Base-by-base conservation (phyloP, 176 grass and related monocot genomes). In the Triticum urartu region DNA sequence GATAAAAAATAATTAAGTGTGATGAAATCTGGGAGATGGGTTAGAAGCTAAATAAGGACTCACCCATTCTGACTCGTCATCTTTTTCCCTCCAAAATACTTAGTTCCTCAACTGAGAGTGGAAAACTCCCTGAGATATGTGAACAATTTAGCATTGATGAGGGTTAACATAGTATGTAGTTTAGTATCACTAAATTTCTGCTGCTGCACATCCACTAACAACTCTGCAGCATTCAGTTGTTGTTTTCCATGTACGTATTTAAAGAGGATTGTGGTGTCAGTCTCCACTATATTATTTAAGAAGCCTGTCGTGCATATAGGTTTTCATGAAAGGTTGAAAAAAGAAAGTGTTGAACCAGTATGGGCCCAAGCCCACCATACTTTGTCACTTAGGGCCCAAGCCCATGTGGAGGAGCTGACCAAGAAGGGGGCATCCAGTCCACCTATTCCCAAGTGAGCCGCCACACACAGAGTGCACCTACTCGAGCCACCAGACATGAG, bases 21-120 rank as follows among this genome's bases (percentile, higher is more conserved):
- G 11, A 48, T 48, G 45, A 48, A 48, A 48, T 48, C 11, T 14
- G 12, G 45, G 12, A 48, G 45, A 72, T 12, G 35, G 24, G 34
- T 66, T 25, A 79, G 4, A 79, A 80, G 67, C 5, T 32, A 82
- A 77, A 78, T 45, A 62, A 59, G 9, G 79, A 84, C 93, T 83
- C 79, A 98, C 97, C 97, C 97, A 98, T 92, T 94, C 94, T 72
- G 90, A 91, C 86, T 98, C 94, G 85, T 95, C 92, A 81, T 98
- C 85, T 83, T 98, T 98, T 74, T 94, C 97, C 87, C 83, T 94
- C 92, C 93, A 95, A 86, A 89, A 95, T 84, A 76, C 63, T 54
- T 60, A 88, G 85, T n/a, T 94, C 94, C 77, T 95, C 87, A 88
- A 84, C 65, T 72, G 91, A 48, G 75, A 83, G 43, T 61, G 79